Evolutionary conservation across 768 basidiomycete genomes (phyloP), one percentile per base, ranked within the genome.

Genomic region (Leccinum subgranulosum): DNA sequence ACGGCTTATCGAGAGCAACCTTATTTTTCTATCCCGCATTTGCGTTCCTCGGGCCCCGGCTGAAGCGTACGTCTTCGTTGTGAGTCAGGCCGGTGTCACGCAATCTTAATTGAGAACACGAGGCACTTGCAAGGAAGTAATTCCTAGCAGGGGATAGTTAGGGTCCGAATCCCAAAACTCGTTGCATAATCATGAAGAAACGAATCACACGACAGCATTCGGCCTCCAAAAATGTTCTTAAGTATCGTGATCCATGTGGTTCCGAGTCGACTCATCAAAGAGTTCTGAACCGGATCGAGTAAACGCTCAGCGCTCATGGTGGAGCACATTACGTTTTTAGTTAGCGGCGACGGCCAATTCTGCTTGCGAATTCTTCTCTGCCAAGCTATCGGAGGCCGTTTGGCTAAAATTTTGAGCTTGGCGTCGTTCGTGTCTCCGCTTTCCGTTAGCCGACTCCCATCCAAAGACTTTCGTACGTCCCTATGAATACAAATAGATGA

Each of bases 401-500:
- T 3, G 21, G 6, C 2, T 34, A 8, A 52, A 27, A 2, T n/a
- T 51, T 39, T 50, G 51, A 6, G 54, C 58, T 51, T 73, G 74
- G 25, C 68, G 69, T 5, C 56, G 65, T 15, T 61, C 55, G 17
- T 73, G 71, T 15, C 69, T 74, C 19, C 73, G 72, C 14, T 55
- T 62, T 17, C 75, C 83, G 12, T 78, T 79, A 0, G 78, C 79
- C 14, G 81, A 83, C 66, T 88, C 84, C 51, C 64, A 65, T 17
- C 86, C 85, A 46, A 87, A 69, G 51, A 89, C 55, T 53, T 70
- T 84, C n/a, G 81, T 84, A 41, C 87, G 83, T 39, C 87, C 87
- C 86, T 87, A 63, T 27, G 17, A 5, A 29, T 25, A 25, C 21
- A 48, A 3, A 31, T 12, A 53, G 9, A 53, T 51, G 29, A 17